Base-by-base conservation (phyloP, 192 early-diverging fungal species). In the Coemansia sp. region DNA sequence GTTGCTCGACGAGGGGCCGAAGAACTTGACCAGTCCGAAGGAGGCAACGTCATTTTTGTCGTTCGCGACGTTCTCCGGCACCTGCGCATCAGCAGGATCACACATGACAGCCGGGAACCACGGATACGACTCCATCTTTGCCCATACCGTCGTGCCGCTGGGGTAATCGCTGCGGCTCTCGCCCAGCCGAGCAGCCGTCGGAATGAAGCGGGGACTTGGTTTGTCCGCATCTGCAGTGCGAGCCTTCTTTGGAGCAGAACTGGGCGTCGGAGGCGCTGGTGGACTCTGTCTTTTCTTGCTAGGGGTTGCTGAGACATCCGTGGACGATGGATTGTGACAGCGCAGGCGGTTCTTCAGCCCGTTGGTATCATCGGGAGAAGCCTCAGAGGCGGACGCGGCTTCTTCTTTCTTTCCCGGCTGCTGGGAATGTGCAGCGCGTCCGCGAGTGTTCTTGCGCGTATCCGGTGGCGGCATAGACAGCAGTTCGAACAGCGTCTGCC, bases 31-130 rank as follows among this genome's bases (percentile, higher is more conserved):
- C 38, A 83, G 73, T 24, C 50, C 48, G 10, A 28, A 60, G 26
- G 22, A 21, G 21, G 41, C 19, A 16, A 48, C 48, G 38, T 60
- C 59, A 12, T 16, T 52, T 24, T 34, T 34, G 7, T 67, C 60
- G 10, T 41, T 0, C n/a, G 23, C 32, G 48, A 75, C 72, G 7
- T 28, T 47, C 7, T 69, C 49, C 0, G 82, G 76, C 1, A 75
- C 71, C 0, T 50, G 47, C 0, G 44, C 23, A 49, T 63, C 67
- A 3, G 48, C 50, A 23, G 66, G 50, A 21, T 58, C 52, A 23
- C 60, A 64, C 47, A 72, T 60, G 21, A 77, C 71, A 10, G 74
- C 78, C 0, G 82, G 82, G 32, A 81, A 81, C 78, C 78, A 81
- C 34, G 82, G 74, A 8, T 64, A 77, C 27, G 62, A 68, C 14